phyloP scores from a whole-genome alignment of 768 basidiomycete species.

The Coprinellus micaceus region DNA sequence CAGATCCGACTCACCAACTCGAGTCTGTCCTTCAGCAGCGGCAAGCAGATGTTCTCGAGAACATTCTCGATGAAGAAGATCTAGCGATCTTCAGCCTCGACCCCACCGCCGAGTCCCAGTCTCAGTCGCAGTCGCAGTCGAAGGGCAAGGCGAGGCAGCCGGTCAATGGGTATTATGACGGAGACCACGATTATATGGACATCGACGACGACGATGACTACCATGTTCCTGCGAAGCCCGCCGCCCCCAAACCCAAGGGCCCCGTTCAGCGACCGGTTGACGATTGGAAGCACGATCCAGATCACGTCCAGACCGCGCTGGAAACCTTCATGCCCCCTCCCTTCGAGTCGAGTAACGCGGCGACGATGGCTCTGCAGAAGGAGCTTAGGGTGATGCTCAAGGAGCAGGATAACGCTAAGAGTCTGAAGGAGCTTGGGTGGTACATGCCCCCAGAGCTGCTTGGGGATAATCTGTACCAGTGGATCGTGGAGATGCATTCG shows the following conservation, averaged over 20 bases:
- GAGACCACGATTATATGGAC: constrained; percentile 19
- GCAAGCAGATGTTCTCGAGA: constrained; percentile 36
- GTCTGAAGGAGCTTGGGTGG: constrained; percentile 62
- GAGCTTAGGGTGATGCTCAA: constrained; percentile 61
- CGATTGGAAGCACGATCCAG: constrained; percentile 54
- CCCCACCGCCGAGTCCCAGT: constrained; percentile 11
- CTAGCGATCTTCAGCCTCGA: constrained; percentile 36
- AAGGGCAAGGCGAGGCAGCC: constrained; percentile 9
- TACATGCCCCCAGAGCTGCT: constrained; percentile 65
- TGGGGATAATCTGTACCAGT: constrained; percentile 66
- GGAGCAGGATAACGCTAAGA: constrained; percentile 47
- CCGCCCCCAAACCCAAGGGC: constrained; percentile 18
- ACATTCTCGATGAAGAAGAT: constrained; percentile 51
- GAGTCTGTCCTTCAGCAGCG: constrained; percentile 43
- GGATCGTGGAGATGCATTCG: constrained; percentile 72
- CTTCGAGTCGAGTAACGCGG: constrained; percentile 46
- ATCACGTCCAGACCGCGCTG: constrained; percentile 43
- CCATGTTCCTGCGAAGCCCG: constrained; percentile 14
- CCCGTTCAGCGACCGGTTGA: constrained; percentile 26
- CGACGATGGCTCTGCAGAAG: constrained; percentile 54
- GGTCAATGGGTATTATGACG: background rate
- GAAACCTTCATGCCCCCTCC: constrained; percentile 59
- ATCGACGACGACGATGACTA: constrained; percentile 33
- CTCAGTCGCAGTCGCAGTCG: background rate
- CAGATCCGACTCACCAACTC: constrained; percentile 55